phyloP scores from a whole-genome alignment of 345 rosid genomes.

The Heritiera fomes region DNA sequence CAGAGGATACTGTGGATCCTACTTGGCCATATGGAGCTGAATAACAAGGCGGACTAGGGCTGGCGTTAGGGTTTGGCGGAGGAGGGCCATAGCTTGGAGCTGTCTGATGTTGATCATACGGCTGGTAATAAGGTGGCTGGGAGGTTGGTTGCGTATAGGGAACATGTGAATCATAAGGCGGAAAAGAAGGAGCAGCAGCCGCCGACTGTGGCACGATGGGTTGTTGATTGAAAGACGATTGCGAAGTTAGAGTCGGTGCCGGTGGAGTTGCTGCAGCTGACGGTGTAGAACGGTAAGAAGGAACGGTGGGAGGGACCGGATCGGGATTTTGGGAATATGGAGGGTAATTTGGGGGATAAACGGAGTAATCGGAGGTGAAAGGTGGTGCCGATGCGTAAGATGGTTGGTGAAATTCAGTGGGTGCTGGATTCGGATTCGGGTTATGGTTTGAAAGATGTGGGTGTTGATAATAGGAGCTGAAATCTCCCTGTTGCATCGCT shows the following conservation, averaged over 20 bases:
- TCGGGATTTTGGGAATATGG: conserved; percentile 58
- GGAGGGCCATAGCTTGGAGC: conserved; percentile 45
- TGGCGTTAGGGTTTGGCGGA: conserved; percentile 37
- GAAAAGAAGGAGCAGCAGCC: conserved; percentile 46
- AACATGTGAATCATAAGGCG: conserved; percentile 60
- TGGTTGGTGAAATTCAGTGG: conserved; percentile 46
- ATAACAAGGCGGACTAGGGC: conserved; percentile 42
- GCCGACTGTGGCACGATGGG: conserved; percentile 28
- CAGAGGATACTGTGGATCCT: conserved; percentile 50
- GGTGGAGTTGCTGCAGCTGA: background rate
- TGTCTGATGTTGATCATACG: conserved; percentile 66
- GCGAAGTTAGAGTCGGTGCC: conserved; percentile 30
- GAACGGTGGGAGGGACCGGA: conserved; percentile 67
- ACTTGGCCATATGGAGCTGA: conserved; percentile 38
- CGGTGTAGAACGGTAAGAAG: conserved; percentile 48
- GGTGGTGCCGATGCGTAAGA: conserved; percentile 92
- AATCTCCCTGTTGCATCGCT: conserved; percentile 81
- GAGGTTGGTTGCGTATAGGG: conserved; percentile 54
- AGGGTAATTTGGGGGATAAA: conserved; percentile 50
- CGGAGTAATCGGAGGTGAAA: conserved; percentile 53
- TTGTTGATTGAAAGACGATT: conserved; percentile 37
- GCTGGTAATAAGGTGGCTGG: conserved; percentile 52
- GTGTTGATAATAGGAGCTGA: conserved; percentile 57
- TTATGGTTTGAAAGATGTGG: conserved; percentile 51
- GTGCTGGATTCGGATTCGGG: conserved; percentile 31